Base-by-base conservation (phyloP, 306 rosid genomes). In the Betula pendula region DNA sequence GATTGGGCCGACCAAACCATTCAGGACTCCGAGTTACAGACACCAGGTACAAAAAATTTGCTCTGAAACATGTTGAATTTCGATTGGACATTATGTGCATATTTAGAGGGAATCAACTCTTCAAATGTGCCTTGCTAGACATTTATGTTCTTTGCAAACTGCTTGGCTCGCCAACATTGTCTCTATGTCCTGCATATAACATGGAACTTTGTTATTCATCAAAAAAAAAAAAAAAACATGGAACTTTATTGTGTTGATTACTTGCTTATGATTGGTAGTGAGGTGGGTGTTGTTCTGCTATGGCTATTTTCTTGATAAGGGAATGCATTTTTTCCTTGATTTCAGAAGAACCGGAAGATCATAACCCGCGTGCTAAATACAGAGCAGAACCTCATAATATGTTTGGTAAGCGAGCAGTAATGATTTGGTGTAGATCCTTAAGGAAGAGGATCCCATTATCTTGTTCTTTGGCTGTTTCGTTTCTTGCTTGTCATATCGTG, bases 401-500 rank as follows among this genome's bases (percentile, higher is more conserved):
- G 59, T 86, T 70, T 78, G 93, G 91, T 68, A 84, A 80, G 79
- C 88, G 93, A 33, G 91, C 87, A 15, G 89, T 87, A 47, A 75
- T 78, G 84, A 76, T 84, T 75, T 94, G 96, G 96, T 81, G 79
- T 72, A 79, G 89, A 81, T 85, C 93, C 55, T 83, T 92, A 82
- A 89, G 79, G 83, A 90, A 86, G 81, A 86, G 76, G 77, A 86
- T 94, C 55, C 92, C 97, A 3, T 81, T 89, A 55, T 74, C 88
- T 74, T 84, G 78, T 70, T 77, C 96, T 22, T 47, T 90, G 75
- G 89, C 90, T 38, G 73, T 94, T 84, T 86, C 94, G 17, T 88
- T 84, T 85, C 84, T 94, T 72, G 94, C 88, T 59, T 92, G 98
- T 82, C 98, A 90, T 82, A 79, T 92, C 55, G 93, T 96, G 22